Evolutionary conservation across 2,329 filamentous ascomycete species (phyloP), one percentile per base, ranked within the genome.

Genomic region (Microdochium trichocladiopsis): DNA sequence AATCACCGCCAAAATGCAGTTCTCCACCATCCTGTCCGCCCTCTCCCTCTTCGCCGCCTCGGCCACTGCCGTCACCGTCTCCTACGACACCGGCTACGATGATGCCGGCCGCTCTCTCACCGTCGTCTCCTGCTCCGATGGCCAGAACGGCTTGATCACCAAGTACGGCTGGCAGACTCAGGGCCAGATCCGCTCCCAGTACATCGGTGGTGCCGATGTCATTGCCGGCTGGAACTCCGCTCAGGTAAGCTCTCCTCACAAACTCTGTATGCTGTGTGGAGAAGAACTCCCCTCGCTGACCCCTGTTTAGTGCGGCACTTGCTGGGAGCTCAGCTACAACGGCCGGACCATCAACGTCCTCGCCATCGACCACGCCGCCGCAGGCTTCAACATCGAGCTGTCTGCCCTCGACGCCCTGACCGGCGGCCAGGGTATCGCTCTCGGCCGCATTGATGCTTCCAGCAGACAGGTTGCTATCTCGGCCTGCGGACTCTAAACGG

Each of bases 71-170:
- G 64, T 72, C 50, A 67, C 63, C 67, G 86, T 91, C 62, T 86
- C 84, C 57, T 93, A 85, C 69, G 88, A 92, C 70, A 70, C 72
- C 21, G 82, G 78, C 63, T 94, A 89, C 71, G 88, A 92, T 63
- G 72, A 85, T 56, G 66, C 65, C 47, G 58, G 58, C 54, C 78
- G 82, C 53, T 73, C 79, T 47, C 66, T 92, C 51, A 74, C 69
- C 31, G 66, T 63, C 4, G 76, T 90, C 47, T 66, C 83, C 55
- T 90, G 86, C 78, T 86, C 82, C 28, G 82, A 89, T 63, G 86
- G 86, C 51, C 48, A 56, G 55, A 85, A 88, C 68, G 86, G 86
- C 53, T 76, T 90, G 56, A 80, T 80, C 56, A 82, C 78, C 60
- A 77, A 74, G 61, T 81, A 80, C 70, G 74, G 74, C 60, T 87